These are phyloP conservation scores for Neurospora cerealis DNA, from an alignment of 495 filamentous ascomycete genomes.

Conservation along the genomic window DNA sequence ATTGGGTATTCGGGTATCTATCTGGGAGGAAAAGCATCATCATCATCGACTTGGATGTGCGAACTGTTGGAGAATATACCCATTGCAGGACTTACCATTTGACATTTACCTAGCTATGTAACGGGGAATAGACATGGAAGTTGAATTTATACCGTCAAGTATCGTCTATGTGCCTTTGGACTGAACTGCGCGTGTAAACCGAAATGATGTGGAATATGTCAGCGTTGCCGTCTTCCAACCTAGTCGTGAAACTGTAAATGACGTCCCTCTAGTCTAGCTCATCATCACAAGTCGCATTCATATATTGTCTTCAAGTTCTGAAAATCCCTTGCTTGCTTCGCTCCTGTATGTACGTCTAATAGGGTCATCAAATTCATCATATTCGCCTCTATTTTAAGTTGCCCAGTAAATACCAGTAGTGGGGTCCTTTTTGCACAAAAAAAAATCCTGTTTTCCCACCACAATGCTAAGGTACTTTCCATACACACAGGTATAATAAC, in stretches of 20 bases:
- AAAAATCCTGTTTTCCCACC: background rate
- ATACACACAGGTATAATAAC: background rate
- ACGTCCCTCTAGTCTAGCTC: too few relatives aligned
- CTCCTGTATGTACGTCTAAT: background rate
- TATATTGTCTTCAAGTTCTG: background rate
- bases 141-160: background rate
- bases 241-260: too few relatives aligned
- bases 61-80: background rate
- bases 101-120: background rate
- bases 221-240: background rate
- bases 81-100: background rate
- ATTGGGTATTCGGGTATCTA: too few relatives aligned
- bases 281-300: too few relatives aligned
- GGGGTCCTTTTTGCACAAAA: background rate
- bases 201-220: background rate
- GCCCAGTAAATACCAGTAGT: background rate
- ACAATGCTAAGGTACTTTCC: background rate
- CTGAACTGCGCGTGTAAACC: too few relatives aligned
- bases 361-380: background rate
- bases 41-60: background rate
- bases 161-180: background rate
- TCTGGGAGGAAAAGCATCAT: background rate
- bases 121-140: background rate
- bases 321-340: background rate
- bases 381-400: background rate